Percentiles rank a stretch among this genome's conserved stretches.
phyloP scores from a whole-genome alignment of 352 stramenopile genomes.

The Globisporangium nodosum region DNA sequence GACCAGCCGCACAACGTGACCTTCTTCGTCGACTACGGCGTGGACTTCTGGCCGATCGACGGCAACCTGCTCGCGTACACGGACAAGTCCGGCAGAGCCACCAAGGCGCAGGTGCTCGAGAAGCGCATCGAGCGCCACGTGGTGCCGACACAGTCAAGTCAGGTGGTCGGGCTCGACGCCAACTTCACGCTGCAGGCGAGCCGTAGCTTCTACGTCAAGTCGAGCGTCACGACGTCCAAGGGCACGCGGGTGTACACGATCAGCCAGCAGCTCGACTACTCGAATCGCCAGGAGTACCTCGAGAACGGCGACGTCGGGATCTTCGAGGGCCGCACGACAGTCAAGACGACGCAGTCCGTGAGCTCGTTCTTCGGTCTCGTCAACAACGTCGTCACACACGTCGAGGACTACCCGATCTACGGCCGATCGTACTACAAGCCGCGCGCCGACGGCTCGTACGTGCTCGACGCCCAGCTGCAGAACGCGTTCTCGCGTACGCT shows the following conservation, averaged over 20 bases:
- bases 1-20: conserved; percentile 41
- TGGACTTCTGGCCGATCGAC: conserved; percentile 68
- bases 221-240: conserved; percentile 50
- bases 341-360: conserved; percentile 31
- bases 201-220: conserved; percentile 36
- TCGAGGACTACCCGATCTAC: conserved; percentile 47
- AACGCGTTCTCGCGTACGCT: conserved; percentile 36
- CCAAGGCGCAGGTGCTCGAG: conserved; percentile 27
- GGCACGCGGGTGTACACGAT: conserved; percentile 52
- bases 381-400: conserved; percentile 17
- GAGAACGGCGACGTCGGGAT: conserved; percentile 37
- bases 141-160: conserved; percentile 13
- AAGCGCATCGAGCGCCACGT: conserved; percentile 26
- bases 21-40: conserved; percentile 54
- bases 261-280: conserved; percentile 35
- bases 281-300: conserved; percentile 46
- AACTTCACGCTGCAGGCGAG: conserved; percentile 41
- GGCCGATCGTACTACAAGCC: conserved; percentile 42
- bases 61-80: conserved; percentile 57
- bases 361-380: conserved; percentile 12
- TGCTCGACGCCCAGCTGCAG: conserved; percentile 34
- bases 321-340: conserved; percentile 34
- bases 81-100: conserved; percentile 33
- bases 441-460: conserved; percentile 27
- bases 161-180: conserved; percentile 22